Percentiles rank a stretch among this genome's conserved stretches.
These are phyloP conservation scores for Primulina tabacum DNA, from an alignment of 257 asterid species.

Conservation along the genomic window DNA sequence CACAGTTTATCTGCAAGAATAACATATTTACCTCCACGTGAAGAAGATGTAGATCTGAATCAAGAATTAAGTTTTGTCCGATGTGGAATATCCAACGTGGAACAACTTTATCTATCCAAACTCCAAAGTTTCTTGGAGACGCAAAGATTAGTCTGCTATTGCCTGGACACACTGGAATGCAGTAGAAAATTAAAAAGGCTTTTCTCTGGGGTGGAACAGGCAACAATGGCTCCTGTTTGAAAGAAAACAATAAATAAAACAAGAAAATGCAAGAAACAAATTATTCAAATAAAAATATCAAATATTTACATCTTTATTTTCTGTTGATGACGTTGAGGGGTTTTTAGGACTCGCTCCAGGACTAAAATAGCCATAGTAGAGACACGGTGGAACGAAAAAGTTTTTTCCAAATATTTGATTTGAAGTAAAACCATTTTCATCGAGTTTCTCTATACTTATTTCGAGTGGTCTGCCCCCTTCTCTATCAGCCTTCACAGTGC, in stretches of 20 bases:
- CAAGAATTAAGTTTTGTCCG: conserved; percentile 69
- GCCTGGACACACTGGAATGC: conserved; percentile 88
- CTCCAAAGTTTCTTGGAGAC: conserved; percentile 69
- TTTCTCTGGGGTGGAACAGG: conserved; percentile 32
- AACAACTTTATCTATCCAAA: conserved; percentile 54
- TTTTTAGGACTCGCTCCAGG: conserved; percentile 38
- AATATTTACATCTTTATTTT: conserved; percentile 39
- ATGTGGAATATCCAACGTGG: conserved; percentile 80
- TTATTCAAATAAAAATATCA: conserved; percentile 2
- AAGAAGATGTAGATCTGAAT: conserved; percentile 84
- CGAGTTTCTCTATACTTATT: conserved; percentile 42
- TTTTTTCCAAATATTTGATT: conserved; percentile 38
- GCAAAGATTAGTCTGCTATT: conserved; percentile 72
- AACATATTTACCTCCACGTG: conserved; percentile 59
- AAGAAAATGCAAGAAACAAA: background rate
- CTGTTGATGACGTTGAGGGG: conserved; percentile 37
- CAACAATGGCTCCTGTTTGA: conserved; percentile 41
- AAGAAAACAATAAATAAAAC: conserved; percentile 13
- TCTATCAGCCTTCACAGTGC: conserved; percentile 80
- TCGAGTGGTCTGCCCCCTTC: conserved; percentile 87
- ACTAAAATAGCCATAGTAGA: conserved; percentile 43
- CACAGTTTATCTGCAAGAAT: conserved; percentile 1
- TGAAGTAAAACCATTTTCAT: conserved; percentile 53
- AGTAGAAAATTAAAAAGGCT: conserved; percentile 49
- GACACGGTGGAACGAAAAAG: conserved; percentile 61